Base-by-base conservation (phyloP, 2,329 filamentous ascomycete genomes). In the Penicillium sp. region DNA sequence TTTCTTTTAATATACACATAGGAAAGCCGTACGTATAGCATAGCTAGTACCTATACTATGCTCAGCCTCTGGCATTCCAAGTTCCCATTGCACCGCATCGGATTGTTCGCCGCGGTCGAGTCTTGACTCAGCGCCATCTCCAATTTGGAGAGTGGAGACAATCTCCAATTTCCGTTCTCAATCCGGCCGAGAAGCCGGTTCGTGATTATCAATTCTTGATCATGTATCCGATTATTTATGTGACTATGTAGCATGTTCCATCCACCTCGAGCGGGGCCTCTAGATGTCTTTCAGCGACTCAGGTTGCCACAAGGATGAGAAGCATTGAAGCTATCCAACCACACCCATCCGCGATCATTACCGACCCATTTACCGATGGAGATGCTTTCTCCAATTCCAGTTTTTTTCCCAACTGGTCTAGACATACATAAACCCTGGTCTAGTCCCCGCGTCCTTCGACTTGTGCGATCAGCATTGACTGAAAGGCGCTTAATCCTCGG, bases 381-480 rank as follows among this genome's bases (percentile, higher is more conserved):
- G 43, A 41, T 41, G 45, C 37, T 47, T 58, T 58, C 55, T 55
- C 55, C 55, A 58, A 58, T 55, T 58, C 30, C 33, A 13, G 46
- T 3, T 42, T 41, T 48, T 46, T 48, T 56, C 48, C 29, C 21
- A 40, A 21, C 6, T 10, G 24, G 6, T 27, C 6, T 10, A 39
- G 34, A 24, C 15, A 26, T 40, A 40, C 36, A 40, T 40, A 40
- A 40, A 43, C 15, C n/a, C 2, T 9, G n/a, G 1, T 12, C 8
- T 27, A 20, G 36, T 18, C 21, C 37, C n/a, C 10, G 17, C 39
- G 26, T 24, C 39, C 24, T 42, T 18, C 39, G 39, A n/a, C 15
- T 12, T 30, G 15, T 36, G 21, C 36, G 13, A 39, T 29, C 20
- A 32, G 33, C 21, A n/a, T 24, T 26, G 13, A 30, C 27, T 30